Base-by-base conservation (phyloP, 2,329 filamentous ascomycete species). In the Nannizziopsis arthrosporioides region DNA sequence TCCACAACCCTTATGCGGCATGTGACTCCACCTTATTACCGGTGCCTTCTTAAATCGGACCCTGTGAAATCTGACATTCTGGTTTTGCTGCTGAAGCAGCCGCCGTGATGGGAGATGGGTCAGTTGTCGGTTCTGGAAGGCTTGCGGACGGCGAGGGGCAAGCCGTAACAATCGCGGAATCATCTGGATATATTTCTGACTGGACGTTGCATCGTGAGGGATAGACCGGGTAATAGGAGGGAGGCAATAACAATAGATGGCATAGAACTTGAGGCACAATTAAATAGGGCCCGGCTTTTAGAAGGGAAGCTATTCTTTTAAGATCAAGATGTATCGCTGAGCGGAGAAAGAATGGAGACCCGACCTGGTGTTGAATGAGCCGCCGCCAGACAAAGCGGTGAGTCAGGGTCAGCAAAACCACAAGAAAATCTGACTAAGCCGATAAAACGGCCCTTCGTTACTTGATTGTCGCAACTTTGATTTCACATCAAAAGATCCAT, bases 21-120 rank as follows among this genome's bases (percentile, higher is more conserved):
- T 4, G 35, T 14, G 31, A 39, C 22, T 38, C 22, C 22, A 49
- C 48, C 48, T 48, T 36, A 40, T 15, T 42, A 11, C 32, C 17
- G 48, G 51, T 30, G 22, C 12, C 31, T 37, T 46, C 35, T 51
- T 48, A 31, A 53, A 48, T 15, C 30, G 48, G 12, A 53, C 51
- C 27, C 48, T 46, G 19, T 51, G 48, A 27, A 51, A 37, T n/a
- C 44, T 39, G n/a, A 48, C 48, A 4, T 43, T 35, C 11, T 39
- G 19, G 30, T 31, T 39, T 43, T 46, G 42, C 4, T 35, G 34
- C 8, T 35, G 42, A 39, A 53, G 36, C 18, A 17, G 38, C 32
- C 48, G 51, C 11, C 19, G 32, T 18, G 39, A 35, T n/a, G 10
- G 46, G 15, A 35, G 19, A 35, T 22, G 31, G 8, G 32, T 30